Base-by-base conservation (phyloP, 768 basidiomycete species). In the Phaeotremella fagi region DNA sequence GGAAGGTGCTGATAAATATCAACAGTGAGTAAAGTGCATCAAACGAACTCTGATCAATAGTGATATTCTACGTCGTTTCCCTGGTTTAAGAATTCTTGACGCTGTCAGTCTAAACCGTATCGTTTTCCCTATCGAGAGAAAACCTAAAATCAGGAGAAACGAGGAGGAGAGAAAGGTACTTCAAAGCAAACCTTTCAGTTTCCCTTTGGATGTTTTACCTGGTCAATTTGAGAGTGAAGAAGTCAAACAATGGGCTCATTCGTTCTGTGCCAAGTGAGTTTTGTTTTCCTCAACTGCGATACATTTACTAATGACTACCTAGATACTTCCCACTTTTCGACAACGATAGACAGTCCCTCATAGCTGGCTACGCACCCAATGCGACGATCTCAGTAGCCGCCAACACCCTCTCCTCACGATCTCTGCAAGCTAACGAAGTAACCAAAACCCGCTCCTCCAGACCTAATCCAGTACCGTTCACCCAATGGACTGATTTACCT, bases 321-420 rank as follows among this genome's bases (percentile, higher is more conserved):
- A 92, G 89, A 45, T 95, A 86, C 75, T 91, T 97, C 76, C 82
- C 85, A 7, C 72, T 83, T 1, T 92, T 88, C 72, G 95, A 99
- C 72, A 80, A 77, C 18, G 82, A 87, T 59, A 83, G 94, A 16
- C 75, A 79, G 0, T 75, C 78, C 0, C 80, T 97, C 4, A 66
- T 81, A 15, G 79, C 85, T 42, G 88, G 81, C 18, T 99, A 98
- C 71, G 82, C 87, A 54, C 83, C 87, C 0, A 76, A 81, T 11
- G 87, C 92, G n/a, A 92, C 90, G 6, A 91, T 97, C 71, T 95
- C 91, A 0, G 87, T 85, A 71, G 86, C 85, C 18, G 82, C 83
- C 63, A 92, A 91, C 71, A 92, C 81, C 4, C 86, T 92, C 56
- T 88, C 88, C 3, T 72, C 79, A 5, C 85, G 91, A 15, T 71